Evolutionary conservation across 257 asterid species (phyloP).

Genomic region (Jacaranda mimosifolia): DNA sequence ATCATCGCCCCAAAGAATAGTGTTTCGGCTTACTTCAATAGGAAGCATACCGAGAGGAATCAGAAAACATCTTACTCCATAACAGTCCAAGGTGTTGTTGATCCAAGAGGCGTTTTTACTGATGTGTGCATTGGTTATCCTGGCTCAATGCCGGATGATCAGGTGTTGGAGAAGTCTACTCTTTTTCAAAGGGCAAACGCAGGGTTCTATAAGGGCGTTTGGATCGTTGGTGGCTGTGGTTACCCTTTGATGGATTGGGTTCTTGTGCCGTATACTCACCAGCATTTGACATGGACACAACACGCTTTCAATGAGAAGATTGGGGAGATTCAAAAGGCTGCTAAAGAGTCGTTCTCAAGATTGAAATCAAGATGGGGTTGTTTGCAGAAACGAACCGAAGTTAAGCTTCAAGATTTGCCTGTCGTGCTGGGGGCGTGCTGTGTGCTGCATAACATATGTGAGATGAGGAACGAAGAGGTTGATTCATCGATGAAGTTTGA

Average conservation of each 20-base stretch:
- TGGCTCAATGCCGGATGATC: slow-evolving; percentile 62
- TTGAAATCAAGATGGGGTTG: slow-evolving; percentile 56
- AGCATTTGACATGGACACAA: slow-evolving; percentile 58
- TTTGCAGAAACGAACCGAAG: slow-evolving; percentile 53
- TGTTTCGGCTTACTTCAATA: slow-evolving; percentile 49
- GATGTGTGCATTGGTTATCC: slow-evolving; percentile 61
- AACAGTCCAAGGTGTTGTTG: slow-evolving; percentile 54
- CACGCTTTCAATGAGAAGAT: slow-evolving; percentile 57
- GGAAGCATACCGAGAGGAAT: slow-evolving; percentile 53
- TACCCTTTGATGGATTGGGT: slow-evolving; percentile 59
- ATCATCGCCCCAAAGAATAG: slow-evolving; percentile 50
- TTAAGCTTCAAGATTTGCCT: slow-evolving; percentile 57
- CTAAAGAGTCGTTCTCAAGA: slow-evolving; percentile 44
- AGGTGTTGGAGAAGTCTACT: slow-evolving; percentile 54
- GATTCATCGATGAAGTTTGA: slow-evolving; percentile 33
- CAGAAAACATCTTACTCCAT: slow-evolving; percentile 52
- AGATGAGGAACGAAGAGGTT: slow-evolving; percentile 44
- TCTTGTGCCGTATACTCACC: slow-evolving; percentile 56
- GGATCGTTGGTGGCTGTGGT: slow-evolving; percentile 54
- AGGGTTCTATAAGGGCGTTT: slow-evolving; percentile 47
- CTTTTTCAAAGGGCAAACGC: slow-evolving; percentile 55
- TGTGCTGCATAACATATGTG: slow-evolving; percentile 57
- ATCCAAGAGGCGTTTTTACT: slow-evolving; percentile 47
- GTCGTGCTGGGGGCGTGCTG: slow-evolving; percentile 61
- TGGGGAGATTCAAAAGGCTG: slow-evolving; percentile 42